These are phyloP conservation scores for Lachancea sp. DNA, from an alignment of 805 yeast genomes.

Conservation along the genomic window DNA sequence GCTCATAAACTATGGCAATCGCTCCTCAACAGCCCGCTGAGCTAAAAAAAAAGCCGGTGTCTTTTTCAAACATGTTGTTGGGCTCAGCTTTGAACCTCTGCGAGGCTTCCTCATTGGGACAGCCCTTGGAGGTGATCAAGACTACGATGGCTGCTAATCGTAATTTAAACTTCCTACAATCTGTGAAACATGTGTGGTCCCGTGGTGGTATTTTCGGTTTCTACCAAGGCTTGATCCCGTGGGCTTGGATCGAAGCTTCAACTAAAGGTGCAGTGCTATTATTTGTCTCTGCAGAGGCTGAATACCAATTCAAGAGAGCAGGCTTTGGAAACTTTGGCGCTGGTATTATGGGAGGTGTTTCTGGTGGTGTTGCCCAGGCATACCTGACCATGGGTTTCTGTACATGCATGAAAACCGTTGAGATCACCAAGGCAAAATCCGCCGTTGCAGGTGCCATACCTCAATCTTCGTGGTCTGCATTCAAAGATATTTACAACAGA, in stretches of 20 bases:
- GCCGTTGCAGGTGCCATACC: slow-evolving; percentile 60
- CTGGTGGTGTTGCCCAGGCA: slow-evolving; percentile 96
- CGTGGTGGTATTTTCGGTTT: slow-evolving; percentile 91
- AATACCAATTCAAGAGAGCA: slow-evolving; percentile 58
- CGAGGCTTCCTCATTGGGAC: slow-evolving; percentile 92
- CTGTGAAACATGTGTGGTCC: slow-evolving; percentile 74
- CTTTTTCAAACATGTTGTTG: slow-evolving; percentile 79
- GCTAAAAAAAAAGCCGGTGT: slow-evolving; percentile 76
- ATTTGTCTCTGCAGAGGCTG: slow-evolving; percentile 89
- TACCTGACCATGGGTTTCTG: slow-evolving; percentile 96
- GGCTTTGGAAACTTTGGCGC: slow-evolving; percentile 70
- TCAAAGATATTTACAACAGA: slow-evolving; percentile 69
- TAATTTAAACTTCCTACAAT: slow-evolving; percentile 55
- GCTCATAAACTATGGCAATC: slow-evolving; percentile 27
- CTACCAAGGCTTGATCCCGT: slow-evolving; percentile 95
- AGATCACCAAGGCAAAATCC: slow-evolving; percentile 86
- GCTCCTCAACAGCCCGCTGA: slow-evolving; percentile 34
- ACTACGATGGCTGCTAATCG: slow-evolving; percentile 99
- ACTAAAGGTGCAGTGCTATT: slow-evolving; percentile 95
- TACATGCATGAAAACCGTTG: slow-evolving; percentile 98
- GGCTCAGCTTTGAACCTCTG: slow-evolving; percentile 92
- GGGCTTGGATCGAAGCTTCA: slow-evolving; percentile 99
- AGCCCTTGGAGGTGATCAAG: slow-evolving; percentile 91
- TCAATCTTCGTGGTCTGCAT: slow-evolving; percentile 77
- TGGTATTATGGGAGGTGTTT: slow-evolving; percentile 93